phyloP scores from a whole-genome alignment of 73 alveolate species.

The Halteria grandinella region DNA sequence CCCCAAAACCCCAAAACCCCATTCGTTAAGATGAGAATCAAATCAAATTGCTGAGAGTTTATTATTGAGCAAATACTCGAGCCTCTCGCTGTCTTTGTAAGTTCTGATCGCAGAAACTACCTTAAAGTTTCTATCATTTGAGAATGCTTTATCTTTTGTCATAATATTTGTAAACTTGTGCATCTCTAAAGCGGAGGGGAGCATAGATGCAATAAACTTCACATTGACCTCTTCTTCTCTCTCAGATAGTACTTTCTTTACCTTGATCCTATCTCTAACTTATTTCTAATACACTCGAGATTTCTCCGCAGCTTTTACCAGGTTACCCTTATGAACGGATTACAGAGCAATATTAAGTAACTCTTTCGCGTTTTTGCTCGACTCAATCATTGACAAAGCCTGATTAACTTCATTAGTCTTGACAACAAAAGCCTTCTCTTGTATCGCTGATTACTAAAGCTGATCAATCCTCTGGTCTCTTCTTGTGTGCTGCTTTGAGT shows the following conservation, averaged over 20 bases:
- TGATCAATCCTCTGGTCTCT: neutral
- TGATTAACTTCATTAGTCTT: slow-evolving; percentile 7
- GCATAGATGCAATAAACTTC: slow-evolving; percentile 37
- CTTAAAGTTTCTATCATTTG: slow-evolving; percentile 30
- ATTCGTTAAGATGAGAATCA: no score
- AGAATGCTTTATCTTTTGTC: slow-evolving; percentile 49
- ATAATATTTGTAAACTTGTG: slow-evolving; percentile 33
- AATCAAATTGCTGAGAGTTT: slow-evolving; percentile 22
- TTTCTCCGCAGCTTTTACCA: neutral
- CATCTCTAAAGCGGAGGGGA: slow-evolving; percentile 48
- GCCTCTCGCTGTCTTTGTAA: slow-evolving; percentile 41
- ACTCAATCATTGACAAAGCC: slow-evolving; percentile 17
- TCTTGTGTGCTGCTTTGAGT: neutral
- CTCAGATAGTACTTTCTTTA: slow-evolving; percentile 13
- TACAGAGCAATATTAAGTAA: slow-evolving; percentile 5
- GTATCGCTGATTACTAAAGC: neutral
- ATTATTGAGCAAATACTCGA: slow-evolving; percentile 28
- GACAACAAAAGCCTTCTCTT: neutral
- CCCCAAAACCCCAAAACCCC: no score
- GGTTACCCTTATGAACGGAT: neutral
- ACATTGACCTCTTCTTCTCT: slow-evolving; percentile 3
- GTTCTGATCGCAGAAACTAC: slow-evolving; percentile 30
- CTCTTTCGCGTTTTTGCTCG: slow-evolving; percentile 27
- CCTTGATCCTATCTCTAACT: slow-evolving; percentile 38
- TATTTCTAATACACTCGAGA: slow-evolving; percentile 10